Conservation (phyloP, 2,329 filamentous ascomycete genomes). For the Fusarium buharicum region DNA sequence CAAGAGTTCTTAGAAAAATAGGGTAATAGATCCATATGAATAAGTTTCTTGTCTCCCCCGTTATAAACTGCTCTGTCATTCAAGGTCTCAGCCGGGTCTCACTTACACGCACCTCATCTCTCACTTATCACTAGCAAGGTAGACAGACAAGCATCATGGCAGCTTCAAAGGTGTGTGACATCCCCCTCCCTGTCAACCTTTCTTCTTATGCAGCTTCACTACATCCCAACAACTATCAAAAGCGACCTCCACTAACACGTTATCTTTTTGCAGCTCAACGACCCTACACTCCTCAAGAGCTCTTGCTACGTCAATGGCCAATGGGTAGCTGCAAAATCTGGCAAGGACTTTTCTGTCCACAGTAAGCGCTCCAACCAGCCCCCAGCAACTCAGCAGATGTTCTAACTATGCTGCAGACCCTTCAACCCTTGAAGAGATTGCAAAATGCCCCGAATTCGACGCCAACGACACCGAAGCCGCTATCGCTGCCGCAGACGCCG, state of each 20-base stretch:
- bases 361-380: conserved; percentile 54
- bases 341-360: conserved; percentile 77
- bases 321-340: conserved; percentile 77
- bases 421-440: conserved; percentile 74
- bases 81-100: conserved; percentile 13
- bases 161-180: conserved; percentile 34
- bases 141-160: conserved; percentile 31
- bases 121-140: not conserved
- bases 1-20: conserved; percentile 18
- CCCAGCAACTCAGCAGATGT: not conserved
- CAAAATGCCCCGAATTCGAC: conserved; percentile 77
- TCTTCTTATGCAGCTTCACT: conserved; percentile 9
- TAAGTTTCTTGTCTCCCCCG: conserved; percentile 2
- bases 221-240: too few species aligned
- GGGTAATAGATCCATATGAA: conserved; percentile 9
- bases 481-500: conserved; percentile 72
- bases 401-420: conserved; percentile 64
- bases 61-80: conserved; percentile 17
- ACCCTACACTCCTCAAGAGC: conserved; percentile 74
- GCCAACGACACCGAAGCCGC: conserved; percentile 73
- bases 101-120: conserved; percentile 8
- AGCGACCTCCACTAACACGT: conserved; percentile 26
- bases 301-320: conserved; percentile 80
- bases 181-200: conserved; percentile 15
- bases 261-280: conserved; percentile 61